Evolutionary conservation across 345 rosid species (phyloP).

Genomic region (Rhizophora apiculata): DNA sequence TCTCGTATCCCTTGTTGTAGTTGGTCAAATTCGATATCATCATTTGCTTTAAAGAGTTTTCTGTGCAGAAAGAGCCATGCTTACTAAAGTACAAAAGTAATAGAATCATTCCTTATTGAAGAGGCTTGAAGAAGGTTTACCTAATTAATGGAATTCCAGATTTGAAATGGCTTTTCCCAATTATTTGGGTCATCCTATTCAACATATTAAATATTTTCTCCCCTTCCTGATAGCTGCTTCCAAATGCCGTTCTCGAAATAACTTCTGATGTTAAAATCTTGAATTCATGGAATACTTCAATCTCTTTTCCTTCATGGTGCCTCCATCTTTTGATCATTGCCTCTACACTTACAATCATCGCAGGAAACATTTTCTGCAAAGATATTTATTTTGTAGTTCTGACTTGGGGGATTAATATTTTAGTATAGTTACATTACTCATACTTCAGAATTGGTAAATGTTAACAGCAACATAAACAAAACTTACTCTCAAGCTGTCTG

Average conservation of each 20-base stretch:
- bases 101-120: too few species aligned
- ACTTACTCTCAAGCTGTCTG: slow-evolving; percentile 40
- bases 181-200: slow-evolving; percentile 15
- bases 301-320: slow-evolving; percentile 31
- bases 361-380: slow-evolving; percentile 33
- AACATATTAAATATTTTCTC: slow-evolving; percentile 37
- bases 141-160: slow-evolving; percentile 29
- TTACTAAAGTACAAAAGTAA: too few species aligned
- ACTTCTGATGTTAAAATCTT: slow-evolving; percentile 46
- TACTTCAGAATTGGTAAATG: too few species aligned
- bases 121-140: slow-evolving; percentile 11
- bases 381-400: background rate
- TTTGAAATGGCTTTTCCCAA: slow-evolving; percentile 16
- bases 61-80: slow-evolving; percentile 18
- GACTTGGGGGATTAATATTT: too few species aligned
- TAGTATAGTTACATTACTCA: too few species aligned
- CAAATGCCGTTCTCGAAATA: slow-evolving; percentile 58
- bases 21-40: slow-evolving; percentile 27
- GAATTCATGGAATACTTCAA: slow-evolving; percentile 38
- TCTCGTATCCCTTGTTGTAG: slow-evolving; percentile 10
- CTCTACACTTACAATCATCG: slow-evolving; percentile 34
- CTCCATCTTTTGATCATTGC: slow-evolving; percentile 47
- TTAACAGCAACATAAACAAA: background rate
- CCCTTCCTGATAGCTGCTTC: slow-evolving; percentile 45
- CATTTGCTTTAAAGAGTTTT: slow-evolving; percentile 18